Evolutionary conservation across 495 filamentous ascomycete species (phyloP).

Genomic region (Choiromyces venosus): DNA sequence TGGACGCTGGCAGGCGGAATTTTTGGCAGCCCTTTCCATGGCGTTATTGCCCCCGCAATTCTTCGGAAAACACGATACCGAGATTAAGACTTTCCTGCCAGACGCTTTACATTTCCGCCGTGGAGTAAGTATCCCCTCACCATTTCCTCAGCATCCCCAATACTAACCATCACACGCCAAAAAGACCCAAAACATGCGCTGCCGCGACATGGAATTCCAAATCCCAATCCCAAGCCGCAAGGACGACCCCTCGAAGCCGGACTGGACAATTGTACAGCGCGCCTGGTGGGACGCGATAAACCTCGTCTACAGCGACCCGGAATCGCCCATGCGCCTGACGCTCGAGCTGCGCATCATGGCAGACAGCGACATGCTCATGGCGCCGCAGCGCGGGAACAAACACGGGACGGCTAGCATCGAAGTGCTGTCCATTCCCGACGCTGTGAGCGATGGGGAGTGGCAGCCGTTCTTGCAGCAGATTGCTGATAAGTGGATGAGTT

Average conservation of each 20-base stretch:
- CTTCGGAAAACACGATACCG: slow-evolving; percentile 17
- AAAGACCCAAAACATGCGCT: slow-evolving; percentile 51
- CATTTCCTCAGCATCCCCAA: background rate
- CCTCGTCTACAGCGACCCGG: slow-evolving; percentile 45
- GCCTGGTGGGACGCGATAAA: slow-evolving; percentile 54
- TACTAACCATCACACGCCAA: background rate
- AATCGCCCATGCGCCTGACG: slow-evolving; percentile 49
- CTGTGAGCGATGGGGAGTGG: slow-evolving; percentile 47
- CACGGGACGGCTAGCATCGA: slow-evolving; percentile 51
- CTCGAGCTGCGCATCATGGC: slow-evolving; percentile 53
- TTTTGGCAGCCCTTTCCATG: slow-evolving; percentile 43
- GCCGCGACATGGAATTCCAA: slow-evolving; percentile 48
- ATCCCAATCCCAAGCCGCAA: slow-evolving; percentile 47
- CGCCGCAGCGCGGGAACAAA: slow-evolving; percentile 49
- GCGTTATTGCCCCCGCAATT: slow-evolving; percentile 44
- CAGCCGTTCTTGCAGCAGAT: slow-evolving; percentile 47
- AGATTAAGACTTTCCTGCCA: slow-evolving; percentile 48
- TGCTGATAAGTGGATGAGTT: slow-evolving; percentile 47
- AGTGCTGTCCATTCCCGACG: slow-evolving; percentile 47
- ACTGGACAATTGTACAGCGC: slow-evolving; percentile 47
- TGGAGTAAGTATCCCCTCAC: slow-evolving; percentile 34
- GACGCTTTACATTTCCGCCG: slow-evolving; percentile 53
- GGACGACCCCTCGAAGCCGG: slow-evolving; percentile 43
- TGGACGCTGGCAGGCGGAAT: slow-evolving; percentile 44
- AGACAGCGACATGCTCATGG: slow-evolving; percentile 50